phyloP scores from a whole-genome alignment of 371 early-diverging fungal species.

The Mucor circinelloides region DNA sequence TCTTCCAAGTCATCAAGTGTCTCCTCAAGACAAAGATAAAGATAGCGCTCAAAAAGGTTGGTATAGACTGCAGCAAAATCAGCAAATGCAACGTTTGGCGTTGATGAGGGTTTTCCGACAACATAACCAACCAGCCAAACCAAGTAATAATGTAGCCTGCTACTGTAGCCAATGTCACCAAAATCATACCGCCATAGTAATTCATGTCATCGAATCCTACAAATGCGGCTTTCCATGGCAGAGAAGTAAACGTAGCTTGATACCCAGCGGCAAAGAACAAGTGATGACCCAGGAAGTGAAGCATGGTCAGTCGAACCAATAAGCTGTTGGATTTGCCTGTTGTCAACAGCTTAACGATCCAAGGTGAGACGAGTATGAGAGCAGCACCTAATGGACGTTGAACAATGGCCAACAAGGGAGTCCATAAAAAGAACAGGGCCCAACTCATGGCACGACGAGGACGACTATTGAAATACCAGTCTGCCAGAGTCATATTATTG shows the following conservation, averaged over 20 bases:
- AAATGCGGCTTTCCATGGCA: constrained; percentile 90
- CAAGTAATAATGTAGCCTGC: constrained; percentile 66
- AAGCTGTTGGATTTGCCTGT: not conserved
- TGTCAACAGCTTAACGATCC: constrained; percentile 6
- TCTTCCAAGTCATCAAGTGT: constrained; percentile 95
- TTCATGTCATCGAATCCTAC: constrained; percentile 79
- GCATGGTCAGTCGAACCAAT: constrained; percentile 26
- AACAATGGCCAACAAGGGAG: constrained; percentile 34
- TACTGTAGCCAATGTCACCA: constrained; percentile 81
- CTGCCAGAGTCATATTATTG: not conserved
- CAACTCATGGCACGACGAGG: constrained; percentile 6
- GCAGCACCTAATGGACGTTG: constrained; percentile 40
- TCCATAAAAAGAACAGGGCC: constrained; percentile 25
- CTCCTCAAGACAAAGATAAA: constrained; percentile 68
- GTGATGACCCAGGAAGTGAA: constrained; percentile 62
- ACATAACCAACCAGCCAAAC: constrained; percentile 39
- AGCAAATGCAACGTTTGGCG: constrained; percentile 32
- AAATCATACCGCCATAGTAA: constrained; percentile 67
- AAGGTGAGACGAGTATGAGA: constrained; percentile 25
- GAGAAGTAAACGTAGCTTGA: constrained; percentile 85
- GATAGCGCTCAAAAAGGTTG: constrained; percentile 56
- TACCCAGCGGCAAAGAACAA: constrained; percentile 92
- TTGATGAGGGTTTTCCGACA: not conserved
- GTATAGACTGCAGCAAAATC: constrained; percentile 49
- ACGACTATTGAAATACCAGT: not conserved